Percentiles rank a stretch among this genome's conserved stretches.
phyloP scores from a whole-genome alignment of 2,329 filamentous ascomycete species.

The Xylaria arbuscula region DNA sequence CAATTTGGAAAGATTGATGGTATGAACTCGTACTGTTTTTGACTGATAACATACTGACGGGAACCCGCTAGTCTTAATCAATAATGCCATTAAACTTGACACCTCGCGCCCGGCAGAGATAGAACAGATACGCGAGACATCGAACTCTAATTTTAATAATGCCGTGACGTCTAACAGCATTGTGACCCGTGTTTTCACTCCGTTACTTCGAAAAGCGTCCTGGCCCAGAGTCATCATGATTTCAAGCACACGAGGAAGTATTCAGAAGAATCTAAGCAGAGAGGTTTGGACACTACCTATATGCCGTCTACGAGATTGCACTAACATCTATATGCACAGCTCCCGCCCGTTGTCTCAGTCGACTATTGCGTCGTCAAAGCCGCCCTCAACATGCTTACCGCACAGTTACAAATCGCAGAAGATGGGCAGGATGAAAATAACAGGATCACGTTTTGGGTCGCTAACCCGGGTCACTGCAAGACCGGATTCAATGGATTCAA shows the following conservation, averaged over 20 bases:
- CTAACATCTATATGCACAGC: neutral
- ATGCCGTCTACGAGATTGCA: neutral
- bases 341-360: neutral
- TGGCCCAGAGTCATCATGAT: slow-evolving; percentile 3
- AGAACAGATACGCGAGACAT: neutral
- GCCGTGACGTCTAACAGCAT: slow-evolving; percentile 2
- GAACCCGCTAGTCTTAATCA: neutral
- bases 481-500: slow-evolving; percentile 4
- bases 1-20: neutral
- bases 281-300: neutral
- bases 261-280: slow-evolving; percentile 1
- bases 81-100: slow-evolving; percentile 4
- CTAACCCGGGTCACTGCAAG: neutral
- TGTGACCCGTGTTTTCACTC: neutral
- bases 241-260: neutral
- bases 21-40: neutral
- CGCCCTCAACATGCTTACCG: slow-evolving; percentile 4
- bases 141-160: slow-evolving; percentile 7
- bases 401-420: slow-evolving; percentile 1
- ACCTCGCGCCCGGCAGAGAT: neutral
- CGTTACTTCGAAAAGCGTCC: neutral
- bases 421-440: neutral
- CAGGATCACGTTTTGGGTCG: neutral
- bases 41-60: neutral
- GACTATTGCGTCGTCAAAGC: neutral